Conservation (phyloP, 768 basidiomycete species). For the Tricholoma flavovirens region DNA sequence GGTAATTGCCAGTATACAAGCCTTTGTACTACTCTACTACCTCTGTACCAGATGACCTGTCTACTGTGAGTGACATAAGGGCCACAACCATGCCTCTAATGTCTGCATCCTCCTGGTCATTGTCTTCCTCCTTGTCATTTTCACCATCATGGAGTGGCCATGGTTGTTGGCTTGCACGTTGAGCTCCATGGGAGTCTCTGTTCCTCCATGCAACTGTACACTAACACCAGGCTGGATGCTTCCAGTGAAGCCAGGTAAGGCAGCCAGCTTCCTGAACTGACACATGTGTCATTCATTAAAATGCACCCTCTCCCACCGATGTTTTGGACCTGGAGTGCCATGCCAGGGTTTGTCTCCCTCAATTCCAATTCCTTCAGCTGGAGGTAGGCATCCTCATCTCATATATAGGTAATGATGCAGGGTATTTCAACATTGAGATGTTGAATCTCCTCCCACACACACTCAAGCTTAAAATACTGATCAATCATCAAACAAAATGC, state of each 20-base stretch:
- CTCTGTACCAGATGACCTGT: background rate
- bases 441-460: no score
- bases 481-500: constrained; percentile 13
- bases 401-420: no score
- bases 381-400: constrained; percentile 1
- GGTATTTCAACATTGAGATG: no score
- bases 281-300: background rate
- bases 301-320: background rate
- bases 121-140: background rate
- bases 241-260: background rate
- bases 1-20: background rate
- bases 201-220: no score
- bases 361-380: no score
- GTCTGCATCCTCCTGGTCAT: no score
- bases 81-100: no score
- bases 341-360: background rate
- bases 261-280: background rate
- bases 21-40: background rate
- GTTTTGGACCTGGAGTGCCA: background rate
- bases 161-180: background rate
- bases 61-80: background rate
- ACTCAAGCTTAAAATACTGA: constrained; percentile 13
- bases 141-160: background rate
- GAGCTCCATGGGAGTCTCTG: no score
- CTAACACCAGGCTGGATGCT: no score